phyloP scores from a whole-genome alignment of 2,329 filamentous ascomycete species.

The Colletotrichum agaves region DNA sequence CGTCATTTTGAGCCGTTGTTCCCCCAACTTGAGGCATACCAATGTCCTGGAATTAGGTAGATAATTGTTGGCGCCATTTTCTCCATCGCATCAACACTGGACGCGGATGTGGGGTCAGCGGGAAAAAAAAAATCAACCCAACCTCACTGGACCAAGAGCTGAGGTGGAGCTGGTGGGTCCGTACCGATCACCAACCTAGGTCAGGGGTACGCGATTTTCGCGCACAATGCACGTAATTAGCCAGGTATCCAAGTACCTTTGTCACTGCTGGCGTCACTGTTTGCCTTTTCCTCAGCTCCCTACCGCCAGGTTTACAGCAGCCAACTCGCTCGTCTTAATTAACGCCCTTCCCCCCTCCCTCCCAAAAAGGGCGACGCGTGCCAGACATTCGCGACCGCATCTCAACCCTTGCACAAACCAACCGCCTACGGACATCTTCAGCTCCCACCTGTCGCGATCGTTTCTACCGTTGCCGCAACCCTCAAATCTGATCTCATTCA shows the following conservation, averaged over 20 bases:
- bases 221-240: constrained; percentile 21
- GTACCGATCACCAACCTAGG: background rate
- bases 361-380: constrained; percentile 33
- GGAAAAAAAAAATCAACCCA: too few relatives aligned
- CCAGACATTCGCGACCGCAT: constrained; percentile 32
- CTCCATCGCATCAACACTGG: too few relatives aligned
- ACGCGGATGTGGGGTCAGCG: too few relatives aligned
- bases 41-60: too few relatives aligned
- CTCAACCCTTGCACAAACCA: constrained; percentile 33
- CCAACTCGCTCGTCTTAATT: constrained; percentile 19
- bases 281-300: background rate
- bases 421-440: constrained; percentile 14
- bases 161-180: background rate
- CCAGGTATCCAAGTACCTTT: background rate
- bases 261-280: background rate
- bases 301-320: background rate
- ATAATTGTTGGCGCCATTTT: too few relatives aligned
- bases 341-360: constrained; percentile 28
- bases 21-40: too few relatives aligned
- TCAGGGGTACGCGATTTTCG: constrained; percentile 7
- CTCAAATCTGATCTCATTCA: background rate
- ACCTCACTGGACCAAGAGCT: background rate
- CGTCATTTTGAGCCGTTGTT: too few relatives aligned
- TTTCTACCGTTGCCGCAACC: background rate
- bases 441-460: constrained; percentile 8